Base-by-base conservation (phyloP, 148 eudicot species). In the Nepenthes gracilis region DNA sequence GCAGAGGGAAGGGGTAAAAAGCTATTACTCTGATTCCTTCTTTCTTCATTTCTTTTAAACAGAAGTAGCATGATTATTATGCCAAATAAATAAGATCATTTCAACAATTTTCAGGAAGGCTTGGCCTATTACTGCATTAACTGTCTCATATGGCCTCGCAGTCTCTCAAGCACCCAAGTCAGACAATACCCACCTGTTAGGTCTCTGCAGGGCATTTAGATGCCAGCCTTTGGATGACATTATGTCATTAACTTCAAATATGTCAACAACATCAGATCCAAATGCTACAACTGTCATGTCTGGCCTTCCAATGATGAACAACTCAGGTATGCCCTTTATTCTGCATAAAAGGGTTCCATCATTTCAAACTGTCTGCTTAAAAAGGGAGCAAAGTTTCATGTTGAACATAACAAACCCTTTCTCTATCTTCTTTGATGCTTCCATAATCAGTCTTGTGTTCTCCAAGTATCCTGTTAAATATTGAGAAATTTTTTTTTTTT, bases 161-260 rank as follows among this genome's bases (percentile, higher is more conserved):
- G 23, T 23, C 23, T 33, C n/a, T 45, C 63, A 47, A 60, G 37
- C 63, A 60, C 32, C 32, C 36, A 36, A 63, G n/a, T 37, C 51
- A 1, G 45, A 32, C 15, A 63, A 37, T 14, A 36, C 68, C 8
- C 50, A 84, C 95, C 95, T 86, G 75, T 87, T 87, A 48, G 97
- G 97, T 63, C 92, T 81, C 69, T 89, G 99, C 65, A 93, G 70
- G 33, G 97, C 90, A 73, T 86, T 94, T 57, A 94, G 76, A 81
- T 89, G 99, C 99, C 99, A 94, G 53, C 97, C 97, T 77, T 94
- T 94, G 43, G 86, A 79, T 57, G 97, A 81, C 88, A 94, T 71
- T 12, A 79, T 67, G 73, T 94, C 99, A 60, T 94, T 94, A 49
- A 94, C 99, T 77, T 94, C 99, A 63, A 94, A 94, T 76, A 94